A percentile compares a stretch with the other conserved stretches of the same genome.
These are phyloP conservation scores for Gracilaria domingensis DNA, from an alignment of 23 red algal species.

Conservation along the genomic window DNA sequence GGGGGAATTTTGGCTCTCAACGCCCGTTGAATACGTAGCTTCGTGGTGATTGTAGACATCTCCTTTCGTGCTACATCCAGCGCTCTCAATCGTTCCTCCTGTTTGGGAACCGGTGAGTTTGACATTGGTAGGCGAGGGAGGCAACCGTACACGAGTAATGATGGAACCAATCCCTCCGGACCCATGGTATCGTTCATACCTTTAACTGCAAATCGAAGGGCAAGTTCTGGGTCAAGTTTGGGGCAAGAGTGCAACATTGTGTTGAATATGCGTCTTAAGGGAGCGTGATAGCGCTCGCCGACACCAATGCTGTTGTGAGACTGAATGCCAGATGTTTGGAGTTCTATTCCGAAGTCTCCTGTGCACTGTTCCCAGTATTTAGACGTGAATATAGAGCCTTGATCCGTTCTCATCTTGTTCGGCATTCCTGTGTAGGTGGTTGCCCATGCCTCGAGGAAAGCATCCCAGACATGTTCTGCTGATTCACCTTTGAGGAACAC, in stretches of 20 bases:
- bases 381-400: constrained; percentile 38
- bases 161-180: constrained; percentile 11
- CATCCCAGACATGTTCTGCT: constrained; percentile 1
- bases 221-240: neutral
- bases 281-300: constrained; percentile 52
- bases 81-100: neutral
- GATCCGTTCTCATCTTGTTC: constrained; percentile 1
- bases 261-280: constrained; percentile 24
- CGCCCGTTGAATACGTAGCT: neutral
- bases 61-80: neutral
- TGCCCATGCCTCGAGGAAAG: constrained; percentile 49
- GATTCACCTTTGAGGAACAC: constrained; percentile 35
- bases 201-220: constrained; percentile 17
- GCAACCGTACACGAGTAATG: neutral
- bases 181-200: constrained; percentile 37
- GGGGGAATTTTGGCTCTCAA: neutral
- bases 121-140: neutral
- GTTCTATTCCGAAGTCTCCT: constrained; percentile 3
- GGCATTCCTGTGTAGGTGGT: constrained; percentile 40
- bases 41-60: neutral
- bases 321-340: constrained; percentile 45
- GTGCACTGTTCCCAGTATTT: constrained; percentile 13
- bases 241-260: neutral
- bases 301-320: constrained; percentile 37
- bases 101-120: neutral